phyloP scores from a whole-genome alignment of 768 basidiomycete species.

The Lentinula aciculospora region DNA sequence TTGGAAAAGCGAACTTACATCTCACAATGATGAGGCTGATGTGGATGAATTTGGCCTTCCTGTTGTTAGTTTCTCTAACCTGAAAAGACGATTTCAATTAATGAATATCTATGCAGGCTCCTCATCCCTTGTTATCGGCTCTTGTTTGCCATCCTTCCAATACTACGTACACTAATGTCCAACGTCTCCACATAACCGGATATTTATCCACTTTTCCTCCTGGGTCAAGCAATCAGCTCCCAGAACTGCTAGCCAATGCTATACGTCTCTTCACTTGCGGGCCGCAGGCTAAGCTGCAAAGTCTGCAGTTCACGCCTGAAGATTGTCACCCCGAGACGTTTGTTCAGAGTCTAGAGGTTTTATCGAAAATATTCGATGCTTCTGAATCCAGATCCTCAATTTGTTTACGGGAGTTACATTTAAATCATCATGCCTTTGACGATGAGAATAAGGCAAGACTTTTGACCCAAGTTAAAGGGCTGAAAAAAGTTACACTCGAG shows the following conservation, averaged over 20 bases:
- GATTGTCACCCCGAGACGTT: slow-evolving; percentile 6
- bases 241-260: slow-evolving; percentile 10
- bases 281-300: background rate
- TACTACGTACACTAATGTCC: slow-evolving; percentile 30
- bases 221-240: slow-evolving; percentile 9
- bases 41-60: background rate
- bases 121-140: background rate
- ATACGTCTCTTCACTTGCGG: slow-evolving; percentile 9
- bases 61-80: background rate
- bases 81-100: background rate
- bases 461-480: background rate
- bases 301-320: slow-evolving; percentile 5
- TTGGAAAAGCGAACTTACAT: slow-evolving; percentile 17
- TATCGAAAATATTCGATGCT: background rate
- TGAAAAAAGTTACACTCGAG: slow-evolving; percentile 6
- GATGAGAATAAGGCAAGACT: background rate
- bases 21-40: slow-evolving; percentile 15
- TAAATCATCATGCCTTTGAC: slow-evolving; percentile 7
- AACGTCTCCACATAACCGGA: slow-evolving; percentile 38
- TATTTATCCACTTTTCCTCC: slow-evolving; percentile 11
- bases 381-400: background rate
- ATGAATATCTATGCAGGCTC: background rate
- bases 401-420: background rate
- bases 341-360: slow-evolving; percentile 2
- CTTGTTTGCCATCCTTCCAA: background rate